Evolutionary conservation across 83 land plant genomes (phyloP).

Genomic region (Larix sibirica): DNA sequence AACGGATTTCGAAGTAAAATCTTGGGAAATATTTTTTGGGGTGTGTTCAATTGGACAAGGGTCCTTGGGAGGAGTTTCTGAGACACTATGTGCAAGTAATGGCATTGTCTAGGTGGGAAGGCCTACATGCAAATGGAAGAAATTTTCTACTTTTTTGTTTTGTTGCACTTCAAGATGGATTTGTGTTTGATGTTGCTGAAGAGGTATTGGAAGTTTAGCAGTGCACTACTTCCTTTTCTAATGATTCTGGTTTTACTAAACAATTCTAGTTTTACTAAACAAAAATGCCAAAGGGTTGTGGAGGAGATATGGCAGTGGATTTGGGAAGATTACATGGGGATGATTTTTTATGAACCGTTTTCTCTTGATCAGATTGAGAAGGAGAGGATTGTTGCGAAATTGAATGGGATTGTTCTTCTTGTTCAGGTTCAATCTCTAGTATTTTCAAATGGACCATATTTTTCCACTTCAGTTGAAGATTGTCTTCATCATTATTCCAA

Average conservation of each 20-base stretch:
- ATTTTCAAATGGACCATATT: constrained; percentile 27
- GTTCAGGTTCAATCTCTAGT: constrained; percentile 41
- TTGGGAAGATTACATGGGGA: not conserved
- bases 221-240: not conserved
- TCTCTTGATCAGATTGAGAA: constrained; percentile 79
- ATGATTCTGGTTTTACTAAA: constrained; percentile 15
- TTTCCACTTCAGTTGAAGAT: constrained; percentile 46
- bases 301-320: constrained; percentile 2
- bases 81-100: too few relatives aligned
- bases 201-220: not conserved
- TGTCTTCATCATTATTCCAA: constrained; percentile 27
- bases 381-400: constrained; percentile 70
- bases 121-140: too few relatives aligned
- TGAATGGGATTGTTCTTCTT: constrained; percentile 63
- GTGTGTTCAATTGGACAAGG: too few relatives aligned
- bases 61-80: too few relatives aligned
- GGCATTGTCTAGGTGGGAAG: too few relatives aligned
- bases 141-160: too few relatives aligned
- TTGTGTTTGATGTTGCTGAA: not conserved
- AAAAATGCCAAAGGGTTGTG: constrained; percentile 15
- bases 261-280: constrained; percentile 20
- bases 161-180: too few relatives aligned
- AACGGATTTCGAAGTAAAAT: too few relatives aligned
- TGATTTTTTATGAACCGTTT: constrained; percentile 20
- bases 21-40: too few relatives aligned